These are phyloP conservation scores for Pseudogymnoascus pannorum DNA, from an alignment of 2,329 filamentous ascomycete species.

Conservation along the genomic window DNA sequence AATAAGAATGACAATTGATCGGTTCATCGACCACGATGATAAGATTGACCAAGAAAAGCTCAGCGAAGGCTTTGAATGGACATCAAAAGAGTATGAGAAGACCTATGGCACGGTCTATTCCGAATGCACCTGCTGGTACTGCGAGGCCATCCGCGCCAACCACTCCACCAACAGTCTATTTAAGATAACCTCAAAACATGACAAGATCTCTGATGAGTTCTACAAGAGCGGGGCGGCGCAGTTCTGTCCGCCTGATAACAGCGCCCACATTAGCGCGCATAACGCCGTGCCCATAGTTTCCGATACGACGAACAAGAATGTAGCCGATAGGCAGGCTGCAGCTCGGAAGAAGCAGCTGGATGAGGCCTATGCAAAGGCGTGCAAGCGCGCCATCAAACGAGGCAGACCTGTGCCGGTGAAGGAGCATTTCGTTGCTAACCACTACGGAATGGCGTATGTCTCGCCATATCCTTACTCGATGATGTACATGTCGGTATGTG, in stretches of 20 bases:
- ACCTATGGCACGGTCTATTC: conserved; percentile 60
- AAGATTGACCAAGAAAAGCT: conserved; percentile 66
- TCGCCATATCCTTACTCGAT: conserved; percentile 7
- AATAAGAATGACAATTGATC: conserved; percentile 33
- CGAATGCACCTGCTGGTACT: conserved; percentile 79
- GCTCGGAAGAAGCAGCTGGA: conserved; percentile 39
- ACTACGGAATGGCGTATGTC: conserved; percentile 29
- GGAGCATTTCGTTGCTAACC: conserved; percentile 41
- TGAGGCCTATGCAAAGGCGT: conserved; percentile 48
- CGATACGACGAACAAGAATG: conserved; percentile 18
- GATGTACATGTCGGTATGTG: conserved; percentile 1
- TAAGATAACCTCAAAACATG: conserved; percentile 35
- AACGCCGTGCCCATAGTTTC: conserved; percentile 47
- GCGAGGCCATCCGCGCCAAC: conserved; percentile 58
- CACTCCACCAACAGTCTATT: conserved; percentile 41
- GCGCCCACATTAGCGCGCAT: conserved; percentile 67
- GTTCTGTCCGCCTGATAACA: conserved; percentile 47
- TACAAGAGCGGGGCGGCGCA: conserved; percentile 41
- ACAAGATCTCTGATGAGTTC: conserved; percentile 41
- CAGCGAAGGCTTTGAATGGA: conserved; percentile 62
- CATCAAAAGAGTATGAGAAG: conserved; percentile 61
- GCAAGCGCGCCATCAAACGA: conserved; percentile 41
- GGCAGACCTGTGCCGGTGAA: conserved; percentile 40
- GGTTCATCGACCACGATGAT: conserved; percentile 76
- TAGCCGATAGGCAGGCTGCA: conserved; percentile 21